Conservation (phyloP, 202 grass and related monocot genomes). For the Zoysia matrella region DNA sequence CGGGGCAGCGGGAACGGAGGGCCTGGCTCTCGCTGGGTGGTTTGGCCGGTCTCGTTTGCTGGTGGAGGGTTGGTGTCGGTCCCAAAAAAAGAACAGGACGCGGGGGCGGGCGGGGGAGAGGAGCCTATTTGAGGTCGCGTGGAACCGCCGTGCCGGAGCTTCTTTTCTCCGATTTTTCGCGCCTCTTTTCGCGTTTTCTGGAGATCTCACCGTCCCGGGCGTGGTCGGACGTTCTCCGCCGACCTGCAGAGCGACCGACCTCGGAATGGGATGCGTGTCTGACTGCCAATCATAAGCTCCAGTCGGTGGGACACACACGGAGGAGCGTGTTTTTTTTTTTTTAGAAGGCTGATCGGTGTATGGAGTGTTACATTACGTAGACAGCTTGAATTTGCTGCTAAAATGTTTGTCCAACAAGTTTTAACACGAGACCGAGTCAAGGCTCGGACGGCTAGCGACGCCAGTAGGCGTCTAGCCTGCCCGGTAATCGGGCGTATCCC, state of each 20-base stretch:
- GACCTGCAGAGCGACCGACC: not conserved
- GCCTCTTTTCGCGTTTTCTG: not conserved
- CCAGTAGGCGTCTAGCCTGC: no score
- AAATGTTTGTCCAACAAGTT: no score
- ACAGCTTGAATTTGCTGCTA: no score
- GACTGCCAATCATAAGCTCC: not conserved
- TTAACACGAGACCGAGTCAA: no score
- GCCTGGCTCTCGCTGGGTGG: not conserved
- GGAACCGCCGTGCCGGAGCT: not conserved
- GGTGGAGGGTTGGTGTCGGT: not conserved
- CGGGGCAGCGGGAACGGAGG: not conserved
- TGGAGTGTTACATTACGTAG: no score
- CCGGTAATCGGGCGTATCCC: no score
- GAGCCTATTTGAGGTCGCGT: not conserved
- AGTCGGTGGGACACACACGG: no score
- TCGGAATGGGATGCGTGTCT: conserved; percentile 37
- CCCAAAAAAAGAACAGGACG: not conserved
- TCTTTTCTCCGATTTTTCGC: not conserved
- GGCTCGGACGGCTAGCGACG: no score
- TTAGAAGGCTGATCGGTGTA: no score
- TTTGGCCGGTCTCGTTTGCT: not conserved
- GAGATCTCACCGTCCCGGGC: not conserved
- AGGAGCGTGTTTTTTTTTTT: no score
- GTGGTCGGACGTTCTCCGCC: not conserved
- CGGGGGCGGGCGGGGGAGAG: not conserved